Conservation (phyloP, 345 rosid species). For the Cardiospermum halicacabum region DNA sequence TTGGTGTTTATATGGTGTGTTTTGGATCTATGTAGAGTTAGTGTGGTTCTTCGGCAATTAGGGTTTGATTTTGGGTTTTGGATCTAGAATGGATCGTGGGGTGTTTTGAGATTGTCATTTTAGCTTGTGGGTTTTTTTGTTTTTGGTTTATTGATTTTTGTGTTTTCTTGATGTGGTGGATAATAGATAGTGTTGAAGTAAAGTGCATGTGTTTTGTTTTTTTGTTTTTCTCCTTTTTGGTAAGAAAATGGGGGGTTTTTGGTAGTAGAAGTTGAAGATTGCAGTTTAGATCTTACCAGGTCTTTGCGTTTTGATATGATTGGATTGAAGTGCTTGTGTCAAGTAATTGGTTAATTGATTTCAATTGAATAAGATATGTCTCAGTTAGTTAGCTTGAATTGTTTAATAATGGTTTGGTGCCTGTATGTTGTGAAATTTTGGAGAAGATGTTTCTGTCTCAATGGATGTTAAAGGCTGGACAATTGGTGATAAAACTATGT, state of each 20-base stretch:
- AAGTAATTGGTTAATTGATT: neutral
- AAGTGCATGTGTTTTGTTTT: conserved; percentile 7
- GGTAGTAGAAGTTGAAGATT: neutral
- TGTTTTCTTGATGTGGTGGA: conserved; percentile 9
- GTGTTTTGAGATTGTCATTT: conserved; percentile 27
- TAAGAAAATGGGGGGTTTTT: neutral
- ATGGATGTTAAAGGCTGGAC: neutral
- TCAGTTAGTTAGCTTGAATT: conserved; percentile 7
- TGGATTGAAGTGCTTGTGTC: conserved; percentile 1
- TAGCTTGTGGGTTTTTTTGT: conserved; percentile 23
- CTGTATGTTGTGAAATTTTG: neutral
- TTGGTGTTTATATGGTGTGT: neutral
- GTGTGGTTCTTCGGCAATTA: conserved; percentile 16
- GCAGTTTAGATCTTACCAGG: conserved; percentile 14
- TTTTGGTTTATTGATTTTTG: conserved; percentile 13
- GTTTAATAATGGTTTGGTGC: neutral
- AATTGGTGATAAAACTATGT: neutral
- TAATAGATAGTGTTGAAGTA: neutral
- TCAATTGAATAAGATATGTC: neutral
- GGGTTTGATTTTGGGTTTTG: conserved; percentile 39
- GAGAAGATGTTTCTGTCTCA: neutral
- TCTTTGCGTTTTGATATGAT: neutral
- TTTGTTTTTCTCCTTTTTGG: neutral
- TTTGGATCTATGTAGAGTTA: conserved; percentile 41
- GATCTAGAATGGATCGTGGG: conserved; percentile 59